Percentiles rank a stretch among this genome's conserved stretches.
Evolutionary conservation across 148 eudicot species (phyloP).

Genomic region (Vaccinium myrtillus): DNA sequence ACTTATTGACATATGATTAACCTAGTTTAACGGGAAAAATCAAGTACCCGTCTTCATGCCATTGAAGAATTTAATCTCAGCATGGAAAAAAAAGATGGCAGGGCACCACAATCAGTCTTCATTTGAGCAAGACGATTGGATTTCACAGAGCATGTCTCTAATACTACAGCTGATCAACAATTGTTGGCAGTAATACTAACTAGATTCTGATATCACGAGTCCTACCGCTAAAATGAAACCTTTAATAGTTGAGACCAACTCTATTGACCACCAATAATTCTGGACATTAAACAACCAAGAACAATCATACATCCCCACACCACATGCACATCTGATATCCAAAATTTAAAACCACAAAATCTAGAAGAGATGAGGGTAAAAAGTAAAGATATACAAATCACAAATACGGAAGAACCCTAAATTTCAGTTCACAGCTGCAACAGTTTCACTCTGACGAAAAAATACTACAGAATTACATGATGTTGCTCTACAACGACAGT

Average conservation of each 20-base stretch:
- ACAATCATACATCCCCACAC: background rate
- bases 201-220: background rate
- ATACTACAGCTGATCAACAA: background rate
- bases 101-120: background rate
- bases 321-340: background rate
- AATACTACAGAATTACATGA: background rate
- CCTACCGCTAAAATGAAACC: background rate
- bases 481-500: background rate
- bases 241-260: background rate
- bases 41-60: background rate
- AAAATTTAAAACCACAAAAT: background rate
- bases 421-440: background rate
- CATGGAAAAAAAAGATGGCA: background rate
- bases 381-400: background rate
- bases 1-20: background rate
- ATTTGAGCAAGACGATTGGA: background rate
- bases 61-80: background rate
- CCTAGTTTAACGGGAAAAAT: background rate
- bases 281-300: background rate
- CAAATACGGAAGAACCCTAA: background rate
- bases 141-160: background rate
- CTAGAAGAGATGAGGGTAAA: too few relatives aligned
- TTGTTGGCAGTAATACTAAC: background rate
- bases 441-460: background rate
- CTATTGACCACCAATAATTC: background rate